phyloP scores from a whole-genome alignment of 2,329 filamentous ascomycete genomes.

The Mariannaea elegans region DNA sequence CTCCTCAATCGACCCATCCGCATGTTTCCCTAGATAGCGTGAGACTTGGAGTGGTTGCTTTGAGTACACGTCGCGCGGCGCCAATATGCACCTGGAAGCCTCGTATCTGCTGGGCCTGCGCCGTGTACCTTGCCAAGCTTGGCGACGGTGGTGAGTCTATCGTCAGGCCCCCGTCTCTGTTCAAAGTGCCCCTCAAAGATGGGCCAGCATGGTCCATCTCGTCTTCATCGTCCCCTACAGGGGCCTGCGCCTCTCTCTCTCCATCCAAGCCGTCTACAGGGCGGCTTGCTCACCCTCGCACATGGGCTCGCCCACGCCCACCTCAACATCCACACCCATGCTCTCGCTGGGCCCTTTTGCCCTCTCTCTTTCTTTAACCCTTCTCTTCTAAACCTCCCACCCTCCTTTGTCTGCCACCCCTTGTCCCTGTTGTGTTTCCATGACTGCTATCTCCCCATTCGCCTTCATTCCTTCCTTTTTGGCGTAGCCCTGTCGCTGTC shows the following conservation, averaged over 20 bases:
- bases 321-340: conserved; percentile 23
- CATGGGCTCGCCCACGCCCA: conserved; percentile 17
- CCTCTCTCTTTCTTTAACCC: conserved; percentile 25
- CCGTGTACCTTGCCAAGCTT: conserved; percentile 28
- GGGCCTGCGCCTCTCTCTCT: conserved; percentile 18
- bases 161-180: conserved; percentile 3
- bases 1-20: conserved; percentile 26
- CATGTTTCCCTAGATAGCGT: conserved; percentile 24
- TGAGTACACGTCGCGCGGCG: conserved; percentile 22
- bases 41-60: conserved; percentile 17
- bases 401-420: conserved; percentile 23
- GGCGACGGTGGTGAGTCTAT: conserved; percentile 23
- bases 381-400: conserved; percentile 32
- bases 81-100: neutral
- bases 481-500: conserved; percentile 42
- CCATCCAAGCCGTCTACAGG: conserved; percentile 1
- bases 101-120: conserved; percentile 23
- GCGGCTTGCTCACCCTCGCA: conserved; percentile 15
- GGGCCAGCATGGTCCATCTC: neutral
- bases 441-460: conserved; percentile 42
- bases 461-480: conserved; percentile 43
- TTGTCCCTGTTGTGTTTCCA: conserved; percentile 47
- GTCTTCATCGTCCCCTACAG: conserved; percentile 4
- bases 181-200: neutral
- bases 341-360: conserved; percentile 24